Conservation (phyloP, 495 filamentous ascomycete genomes). For the Penicillium manginii region DNA sequence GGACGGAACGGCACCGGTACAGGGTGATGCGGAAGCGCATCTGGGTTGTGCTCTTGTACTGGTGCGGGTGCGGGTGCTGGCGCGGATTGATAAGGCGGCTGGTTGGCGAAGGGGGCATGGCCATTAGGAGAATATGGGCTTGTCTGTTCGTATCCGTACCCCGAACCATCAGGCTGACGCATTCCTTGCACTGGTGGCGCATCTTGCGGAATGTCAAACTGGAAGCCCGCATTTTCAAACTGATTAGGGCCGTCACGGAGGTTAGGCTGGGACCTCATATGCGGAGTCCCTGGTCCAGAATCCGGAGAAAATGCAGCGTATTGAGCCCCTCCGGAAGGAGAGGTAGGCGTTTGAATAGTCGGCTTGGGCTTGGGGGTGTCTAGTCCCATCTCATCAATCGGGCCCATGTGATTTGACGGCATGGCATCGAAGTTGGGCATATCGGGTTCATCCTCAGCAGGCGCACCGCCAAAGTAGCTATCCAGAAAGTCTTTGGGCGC, state of each 20-base stretch:
- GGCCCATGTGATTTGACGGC: conserved; percentile 40
- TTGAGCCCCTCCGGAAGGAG: conserved; percentile 25
- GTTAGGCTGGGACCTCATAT: conserved; percentile 71
- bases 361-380: conserved; percentile 36
- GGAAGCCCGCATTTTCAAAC: conserved; percentile 53
- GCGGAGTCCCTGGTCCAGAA: conserved; percentile 42
- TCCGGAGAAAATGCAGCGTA: conserved; percentile 43
- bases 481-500: conserved; percentile 42
- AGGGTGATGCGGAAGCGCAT: conserved; percentile 76
- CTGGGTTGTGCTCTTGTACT: conserved; percentile 52
- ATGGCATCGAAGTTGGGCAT: conserved; percentile 78
- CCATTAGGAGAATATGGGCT: conserved; percentile 21
- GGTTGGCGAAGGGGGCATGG: conserved; percentile 16
- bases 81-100: conserved; percentile 23
- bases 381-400: conserved; percentile 56
- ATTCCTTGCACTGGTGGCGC: conserved; percentile 54
- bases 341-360: conserved; percentile 23
- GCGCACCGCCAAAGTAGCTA: conserved; percentile 40
- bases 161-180: conserved; percentile 35
- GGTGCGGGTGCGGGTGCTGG: conserved; percentile 22
- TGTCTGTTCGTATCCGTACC: conserved; percentile 7
- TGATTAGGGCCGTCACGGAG: conserved; percentile 58
- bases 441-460: conserved; percentile 51
- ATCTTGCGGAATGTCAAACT: conserved; percentile 73
- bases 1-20: conserved; percentile 77